Conservation (phyloP, 345 rosid genomes). For the Aethionema arabicum region DNA sequence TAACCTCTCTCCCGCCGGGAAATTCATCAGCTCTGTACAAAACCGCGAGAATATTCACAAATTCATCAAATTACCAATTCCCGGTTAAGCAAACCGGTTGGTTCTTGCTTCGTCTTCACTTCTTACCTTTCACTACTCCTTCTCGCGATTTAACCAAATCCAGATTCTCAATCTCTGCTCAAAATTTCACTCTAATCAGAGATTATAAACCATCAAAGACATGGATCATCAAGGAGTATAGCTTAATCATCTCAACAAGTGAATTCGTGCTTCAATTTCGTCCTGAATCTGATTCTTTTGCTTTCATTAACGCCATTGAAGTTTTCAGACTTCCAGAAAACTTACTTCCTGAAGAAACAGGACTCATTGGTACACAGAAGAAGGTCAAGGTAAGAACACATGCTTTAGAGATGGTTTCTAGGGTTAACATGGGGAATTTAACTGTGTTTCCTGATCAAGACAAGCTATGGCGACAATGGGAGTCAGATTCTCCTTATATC, state of each 20-base stretch:
- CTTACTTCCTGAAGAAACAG: conserved; percentile 52
- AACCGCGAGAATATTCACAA: conserved; percentile 59
- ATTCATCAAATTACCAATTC: conserved; percentile 46
- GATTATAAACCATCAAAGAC: conserved; percentile 40
- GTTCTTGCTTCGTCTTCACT: conserved; percentile 70
- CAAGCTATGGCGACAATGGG: conserved; percentile 76
- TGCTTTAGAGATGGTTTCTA: conserved; percentile 66
- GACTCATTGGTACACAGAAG: conserved; percentile 32
- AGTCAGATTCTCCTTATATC: conserved; percentile 51
- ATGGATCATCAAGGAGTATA: conserved; percentile 56
- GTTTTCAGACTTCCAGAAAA: conserved; percentile 59
- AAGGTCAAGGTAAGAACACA: conserved; percentile 37
- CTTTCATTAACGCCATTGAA: conserved; percentile 78
- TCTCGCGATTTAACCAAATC: conserved; percentile 51
- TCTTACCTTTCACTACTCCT: conserved; percentile 47
- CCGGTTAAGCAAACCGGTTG: conserved; percentile 54
- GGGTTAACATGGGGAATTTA: conserved; percentile 87
- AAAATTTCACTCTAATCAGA: conserved; percentile 58
- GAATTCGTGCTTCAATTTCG: conserved; percentile 47
- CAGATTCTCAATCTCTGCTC: conserved; percentile 66
- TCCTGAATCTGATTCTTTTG: conserved; percentile 51
- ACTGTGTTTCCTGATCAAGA: conserved; percentile 54
- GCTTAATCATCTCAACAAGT: conserved; percentile 47
- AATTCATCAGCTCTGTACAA: conserved; percentile 46
- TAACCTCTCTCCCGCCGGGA: conserved; percentile 30